Evolutionary conservation across 2,329 filamentous ascomycete genomes (phyloP).

Genomic region (Colletotrichum tropicicola): DNA sequence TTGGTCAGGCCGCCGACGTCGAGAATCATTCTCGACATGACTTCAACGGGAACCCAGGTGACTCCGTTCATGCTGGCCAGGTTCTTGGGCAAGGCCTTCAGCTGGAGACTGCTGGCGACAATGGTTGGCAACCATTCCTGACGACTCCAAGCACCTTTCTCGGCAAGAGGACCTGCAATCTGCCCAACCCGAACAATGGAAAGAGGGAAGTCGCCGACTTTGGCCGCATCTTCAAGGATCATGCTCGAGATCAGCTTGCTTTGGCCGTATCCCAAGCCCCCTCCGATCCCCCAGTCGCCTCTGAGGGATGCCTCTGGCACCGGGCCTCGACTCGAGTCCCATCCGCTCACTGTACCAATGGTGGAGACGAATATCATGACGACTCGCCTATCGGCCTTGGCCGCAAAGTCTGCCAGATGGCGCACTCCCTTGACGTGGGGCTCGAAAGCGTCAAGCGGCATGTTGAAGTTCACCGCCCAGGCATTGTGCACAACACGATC

Average conservation of each 20-base stretch:
- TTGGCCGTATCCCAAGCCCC: conserved; percentile 21
- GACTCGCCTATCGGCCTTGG: conserved; percentile 4
- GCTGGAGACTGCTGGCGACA: conserved; percentile 53
- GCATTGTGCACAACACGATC: conserved; percentile 63
- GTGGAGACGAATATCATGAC: conserved; percentile 27
- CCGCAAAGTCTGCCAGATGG: conserved; percentile 48
- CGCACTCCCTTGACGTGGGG: conserved; percentile 59
- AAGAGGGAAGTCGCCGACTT: conserved; percentile 14
- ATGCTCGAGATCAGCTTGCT: conserved; percentile 26
- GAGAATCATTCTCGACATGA: conserved; percentile 54
- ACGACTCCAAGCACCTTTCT: conserved; percentile 19
- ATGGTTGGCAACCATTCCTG: conserved; percentile 31
- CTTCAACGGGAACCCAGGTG: conserved; percentile 65
- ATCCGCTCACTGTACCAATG: conserved; percentile 22
- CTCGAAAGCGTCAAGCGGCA: conserved; percentile 57
- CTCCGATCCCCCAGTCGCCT: conserved; percentile 6
- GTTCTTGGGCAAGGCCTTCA: conserved; percentile 55
- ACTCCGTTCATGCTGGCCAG: conserved; percentile 53
- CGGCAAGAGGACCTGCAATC: conserved; percentile 24
- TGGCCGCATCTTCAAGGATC: conserved; percentile 21
- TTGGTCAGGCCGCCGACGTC: conserved; percentile 48
- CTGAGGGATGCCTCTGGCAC: conserved; percentile 10
- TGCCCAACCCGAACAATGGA: conserved; percentile 28
- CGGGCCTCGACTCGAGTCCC: conserved; percentile 6
- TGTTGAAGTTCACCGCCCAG: conserved; percentile 60